Conservation (phyloP, 805 yeast genomes). For the Sugiyamaella chiloensis region DNA sequence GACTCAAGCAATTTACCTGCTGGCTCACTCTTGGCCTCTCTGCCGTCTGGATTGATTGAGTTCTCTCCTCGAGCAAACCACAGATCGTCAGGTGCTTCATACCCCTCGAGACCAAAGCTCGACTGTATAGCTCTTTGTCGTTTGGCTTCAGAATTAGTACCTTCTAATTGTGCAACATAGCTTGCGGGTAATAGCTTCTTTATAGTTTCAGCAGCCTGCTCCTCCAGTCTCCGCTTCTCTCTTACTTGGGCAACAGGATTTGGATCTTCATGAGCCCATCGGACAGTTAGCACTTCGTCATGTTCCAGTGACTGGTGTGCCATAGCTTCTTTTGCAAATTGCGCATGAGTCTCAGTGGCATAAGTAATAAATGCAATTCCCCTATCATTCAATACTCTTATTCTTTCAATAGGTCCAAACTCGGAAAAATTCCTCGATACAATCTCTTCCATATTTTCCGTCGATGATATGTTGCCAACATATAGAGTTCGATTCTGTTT, state of each 20-base stretch:
- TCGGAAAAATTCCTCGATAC: constrained; percentile 55
- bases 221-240: constrained; percentile 48
- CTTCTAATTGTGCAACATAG: constrained; percentile 38
- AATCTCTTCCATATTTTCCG: constrained; percentile 40
- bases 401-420: constrained; percentile 71
- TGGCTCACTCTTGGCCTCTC: neutral
- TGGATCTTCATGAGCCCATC: constrained; percentile 92
- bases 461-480: constrained; percentile 51
- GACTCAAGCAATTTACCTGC: too few relatives aligned
- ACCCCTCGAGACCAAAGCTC: constrained; percentile 27
- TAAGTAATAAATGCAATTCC: constrained; percentile 79
- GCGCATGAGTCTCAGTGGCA: constrained; percentile 69
- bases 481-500: constrained; percentile 70
- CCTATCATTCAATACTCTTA: constrained; percentile 57
- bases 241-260: constrained; percentile 60
- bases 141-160: constrained; percentile 17
- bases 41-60: constrained; percentile 18
- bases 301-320: constrained; percentile 70
- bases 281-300: constrained; percentile 62
- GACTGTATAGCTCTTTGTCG: constrained; percentile 7
- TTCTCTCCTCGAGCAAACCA: constrained; percentile 22
- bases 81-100: constrained; percentile 28
- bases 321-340: constrained; percentile 96
- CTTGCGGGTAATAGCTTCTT: constrained; percentile 43
- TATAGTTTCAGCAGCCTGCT: constrained; percentile 47